Conservation (phyloP, 768 basidiomycete genomes). For the Lactifluus volemus region DNA sequence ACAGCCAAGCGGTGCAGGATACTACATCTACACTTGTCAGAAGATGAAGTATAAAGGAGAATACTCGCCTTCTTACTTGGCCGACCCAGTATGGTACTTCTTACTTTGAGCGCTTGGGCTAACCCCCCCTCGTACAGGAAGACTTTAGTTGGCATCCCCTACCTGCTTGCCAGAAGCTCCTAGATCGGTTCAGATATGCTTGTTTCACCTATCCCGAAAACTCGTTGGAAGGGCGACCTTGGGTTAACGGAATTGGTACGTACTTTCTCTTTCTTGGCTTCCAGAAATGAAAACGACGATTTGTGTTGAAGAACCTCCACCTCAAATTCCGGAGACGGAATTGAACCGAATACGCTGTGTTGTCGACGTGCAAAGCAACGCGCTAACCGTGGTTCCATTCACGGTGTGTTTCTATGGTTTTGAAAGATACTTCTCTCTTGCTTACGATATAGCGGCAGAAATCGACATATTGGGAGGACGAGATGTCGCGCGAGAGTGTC, state of each 20-base stretch:
- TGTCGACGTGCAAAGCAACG: not conserved
- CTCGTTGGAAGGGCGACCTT: constrained; percentile 29
- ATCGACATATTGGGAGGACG: constrained; percentile 19
- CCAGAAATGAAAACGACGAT: not conserved
- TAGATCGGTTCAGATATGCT: constrained; percentile 62
- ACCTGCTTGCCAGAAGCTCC: constrained; percentile 42
- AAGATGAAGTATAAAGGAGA: constrained; percentile 98
- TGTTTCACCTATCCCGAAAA: constrained; percentile 58
- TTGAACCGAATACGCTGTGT: constrained; percentile 1
- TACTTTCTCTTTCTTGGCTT: not conserved
- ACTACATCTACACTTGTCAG: constrained; percentile 82
- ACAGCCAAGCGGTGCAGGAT: constrained; percentile 43
- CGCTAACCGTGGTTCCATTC: not conserved
- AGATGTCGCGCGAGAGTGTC: constrained; percentile 13
- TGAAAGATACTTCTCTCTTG: not conserved
- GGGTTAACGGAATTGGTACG: not conserved
- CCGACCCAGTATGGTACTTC: constrained; percentile 59
- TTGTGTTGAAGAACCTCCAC: constrained; percentile 7
- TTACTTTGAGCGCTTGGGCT: not conserved
- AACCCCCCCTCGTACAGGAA: constrained; percentile 40
- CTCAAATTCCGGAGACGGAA: not conserved
- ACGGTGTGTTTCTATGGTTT: not conserved
- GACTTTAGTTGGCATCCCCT: constrained; percentile 72
- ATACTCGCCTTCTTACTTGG: constrained; percentile 79
- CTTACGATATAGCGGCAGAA: not conserved